Evolutionary conservation across 2,329 filamentous ascomycete genomes (phyloP).

Genomic region (Colletotrichum neosansevieriae): DNA sequence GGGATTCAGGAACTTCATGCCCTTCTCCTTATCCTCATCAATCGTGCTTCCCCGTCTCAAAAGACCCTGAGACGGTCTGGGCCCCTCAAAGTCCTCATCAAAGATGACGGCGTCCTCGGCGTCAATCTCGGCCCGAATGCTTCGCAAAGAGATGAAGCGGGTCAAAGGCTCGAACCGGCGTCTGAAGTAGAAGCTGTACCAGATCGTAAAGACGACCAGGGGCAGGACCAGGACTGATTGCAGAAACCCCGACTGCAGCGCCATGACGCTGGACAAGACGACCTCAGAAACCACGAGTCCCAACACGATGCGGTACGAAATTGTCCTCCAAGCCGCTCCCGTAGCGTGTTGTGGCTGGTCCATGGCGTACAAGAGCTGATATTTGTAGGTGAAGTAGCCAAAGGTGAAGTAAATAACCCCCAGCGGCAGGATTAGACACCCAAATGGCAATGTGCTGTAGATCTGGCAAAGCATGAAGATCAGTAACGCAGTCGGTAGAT

Average conservation of each 20-base stretch:
- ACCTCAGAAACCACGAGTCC: constrained; percentile 91
- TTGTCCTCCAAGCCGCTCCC: constrained; percentile 95
- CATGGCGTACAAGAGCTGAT: constrained; percentile 98
- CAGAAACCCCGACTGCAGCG: constrained; percentile 78
- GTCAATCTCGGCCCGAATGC: constrained; percentile 72
- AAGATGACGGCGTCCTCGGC: constrained; percentile 51
- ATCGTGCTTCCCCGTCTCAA: constrained; percentile 72
- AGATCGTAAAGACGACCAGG: constrained; percentile 82
- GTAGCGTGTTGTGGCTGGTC: constrained; percentile 95
- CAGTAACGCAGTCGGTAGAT: constrained; percentile 89
- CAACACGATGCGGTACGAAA: constrained; percentile 90
- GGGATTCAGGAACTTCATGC: constrained; percentile 80
- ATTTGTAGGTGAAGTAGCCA: constrained; percentile 93
- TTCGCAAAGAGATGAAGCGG: constrained; percentile 90
- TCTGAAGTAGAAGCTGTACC: constrained; percentile 88
- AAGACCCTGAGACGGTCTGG: constrained; percentile 53
- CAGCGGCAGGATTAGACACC: constrained; percentile 84
- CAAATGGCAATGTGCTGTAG: constrained; percentile 86
- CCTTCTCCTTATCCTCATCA: constrained; percentile 79
- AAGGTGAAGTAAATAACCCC: constrained; percentile 86
- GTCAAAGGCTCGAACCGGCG: constrained; percentile 89
- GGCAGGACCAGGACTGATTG: constrained; percentile 81
- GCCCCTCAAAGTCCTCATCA: constrained; percentile 53
- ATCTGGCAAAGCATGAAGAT: constrained; percentile 96
- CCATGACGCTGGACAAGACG: constrained; percentile 89